phyloP scores from a whole-genome alignment of 139 green algal species.

The Chlorella sorokiniana region DNA sequence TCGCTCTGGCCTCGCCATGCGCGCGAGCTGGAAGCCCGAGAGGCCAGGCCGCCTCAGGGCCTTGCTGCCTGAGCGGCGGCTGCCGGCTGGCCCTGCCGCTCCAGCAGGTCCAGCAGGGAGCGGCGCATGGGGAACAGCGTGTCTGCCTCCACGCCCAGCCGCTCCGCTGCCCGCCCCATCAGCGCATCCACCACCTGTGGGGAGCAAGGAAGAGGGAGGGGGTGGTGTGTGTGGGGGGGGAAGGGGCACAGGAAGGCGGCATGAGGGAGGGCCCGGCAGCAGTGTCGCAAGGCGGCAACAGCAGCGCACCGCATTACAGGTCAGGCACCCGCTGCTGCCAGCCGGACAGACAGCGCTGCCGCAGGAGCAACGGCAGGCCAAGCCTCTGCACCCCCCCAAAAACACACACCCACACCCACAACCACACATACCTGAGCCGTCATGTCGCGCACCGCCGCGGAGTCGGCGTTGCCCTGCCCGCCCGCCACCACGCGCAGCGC shows the following conservation, averaged over 20 bases:
- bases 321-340: neutral
- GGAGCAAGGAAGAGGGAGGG: neutral
- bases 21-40: too few species aligned
- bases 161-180: slow-evolving; percentile 27
- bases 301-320: neutral
- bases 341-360: too few species aligned
- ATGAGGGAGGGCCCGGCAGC: neutral
- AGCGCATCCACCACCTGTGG: slow-evolving; percentile 40
- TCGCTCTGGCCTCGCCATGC: too few species aligned
- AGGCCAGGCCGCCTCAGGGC: too few species aligned
- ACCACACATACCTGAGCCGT: slow-evolving; percentile 41
- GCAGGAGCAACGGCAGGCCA: too few species aligned
- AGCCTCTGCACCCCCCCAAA: too few species aligned
- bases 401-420: neutral
- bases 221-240: too few species aligned
- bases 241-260: neutral
- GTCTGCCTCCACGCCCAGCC: slow-evolving; percentile 45
- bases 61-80: neutral
- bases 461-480: slow-evolving; percentile 10
- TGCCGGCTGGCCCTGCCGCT: neutral
- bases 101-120: slow-evolving; percentile 17
- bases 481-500: slow-evolving; percentile 43
- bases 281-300: neutral
- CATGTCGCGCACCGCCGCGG: slow-evolving; percentile 50
- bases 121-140: slow-evolving; percentile 57